A percentile compares a stretch with the other conserved stretches of the same genome.
These are phyloP conservation scores for Echium plantagineum DNA, from an alignment of 257 asterid genomes.

Conservation along the genomic window DNA sequence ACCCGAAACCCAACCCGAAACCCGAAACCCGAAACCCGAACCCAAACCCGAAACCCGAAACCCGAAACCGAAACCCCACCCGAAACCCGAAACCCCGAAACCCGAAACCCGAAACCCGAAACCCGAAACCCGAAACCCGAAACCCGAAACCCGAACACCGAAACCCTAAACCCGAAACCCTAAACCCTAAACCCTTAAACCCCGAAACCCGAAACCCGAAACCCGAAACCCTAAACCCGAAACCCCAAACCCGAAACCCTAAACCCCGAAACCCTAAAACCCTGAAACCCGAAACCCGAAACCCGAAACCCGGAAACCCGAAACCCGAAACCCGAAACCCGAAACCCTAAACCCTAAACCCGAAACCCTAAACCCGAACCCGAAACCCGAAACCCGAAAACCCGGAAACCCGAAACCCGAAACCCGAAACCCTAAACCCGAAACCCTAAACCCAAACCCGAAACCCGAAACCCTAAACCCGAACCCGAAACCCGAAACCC, in stretches of 20 bases:
- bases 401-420: too few species aligned
- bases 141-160: not conserved
- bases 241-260: conserved; percentile 7
- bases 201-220: conserved; percentile 7
- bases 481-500: conserved; percentile 1
- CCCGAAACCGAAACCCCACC: conserved; percentile 8
- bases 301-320: conserved; percentile 10
- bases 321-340: conserved; percentile 9
- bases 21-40: too few species aligned
- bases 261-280: not conserved
- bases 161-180: conserved; percentile 8
- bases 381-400: not conserved
- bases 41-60: conserved; percentile 13
- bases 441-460: too few species aligned
- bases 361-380: conserved; percentile 1
- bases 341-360: conserved; percentile 7
- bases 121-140: conserved; percentile 7
- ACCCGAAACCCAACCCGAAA: too few species aligned
- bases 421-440: too few species aligned
- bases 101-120: conserved; percentile 5
- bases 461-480: conserved; percentile 4
- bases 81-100: conserved; percentile 1
- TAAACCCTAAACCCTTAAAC: not conserved
- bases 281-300: not conserved
- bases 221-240: conserved; percentile 10